phyloP scores from a whole-genome alignment of 2,329 filamentous ascomycete species.

The Decorospora gaudefroyi region DNA sequence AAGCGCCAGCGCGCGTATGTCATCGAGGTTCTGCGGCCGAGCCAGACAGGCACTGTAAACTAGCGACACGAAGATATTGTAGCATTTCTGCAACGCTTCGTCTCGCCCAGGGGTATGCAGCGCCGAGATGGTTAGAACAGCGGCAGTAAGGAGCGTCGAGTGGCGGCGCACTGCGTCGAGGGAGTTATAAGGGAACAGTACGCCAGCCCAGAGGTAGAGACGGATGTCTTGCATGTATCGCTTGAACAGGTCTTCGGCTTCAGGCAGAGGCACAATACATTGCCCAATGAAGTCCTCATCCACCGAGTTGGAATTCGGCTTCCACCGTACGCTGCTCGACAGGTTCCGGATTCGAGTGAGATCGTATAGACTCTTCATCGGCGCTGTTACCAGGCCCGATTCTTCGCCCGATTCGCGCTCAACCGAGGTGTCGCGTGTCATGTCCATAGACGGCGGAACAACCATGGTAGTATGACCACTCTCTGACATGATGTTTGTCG shows the following conservation, averaged over 20 bases:
- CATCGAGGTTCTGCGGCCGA: conserved; percentile 45
- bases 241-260: conserved; percentile 40
- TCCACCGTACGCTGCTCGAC: conserved; percentile 32
- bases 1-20: conserved; percentile 48
- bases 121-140: conserved; percentile 38
- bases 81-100: conserved; percentile 39
- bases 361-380: conserved; percentile 44
- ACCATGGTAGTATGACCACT: conserved; percentile 31
- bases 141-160: conserved; percentile 41
- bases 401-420: conserved; percentile 38
- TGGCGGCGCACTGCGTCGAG: conserved; percentile 36
- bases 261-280: conserved; percentile 30
- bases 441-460: conserved; percentile 39
- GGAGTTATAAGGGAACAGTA: conserved; percentile 38
- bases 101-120: conserved; percentile 37
- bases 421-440: conserved; percentile 42
- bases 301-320: conserved; percentile 31
- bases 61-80: conserved; percentile 41
- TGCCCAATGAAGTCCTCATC: conserved; percentile 43
- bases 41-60: conserved; percentile 44
- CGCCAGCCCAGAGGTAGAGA: conserved; percentile 42
- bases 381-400: conserved; percentile 35
- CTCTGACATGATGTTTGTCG: conserved; percentile 33
- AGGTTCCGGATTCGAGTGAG: conserved; percentile 43
- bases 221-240: conserved; percentile 40